A percentile compares a stretch with the other conserved stretches of the same genome.
phyloP scores from a whole-genome alignment of 2,329 filamentous ascomycete species.

The Talaromyces sp. region DNA sequence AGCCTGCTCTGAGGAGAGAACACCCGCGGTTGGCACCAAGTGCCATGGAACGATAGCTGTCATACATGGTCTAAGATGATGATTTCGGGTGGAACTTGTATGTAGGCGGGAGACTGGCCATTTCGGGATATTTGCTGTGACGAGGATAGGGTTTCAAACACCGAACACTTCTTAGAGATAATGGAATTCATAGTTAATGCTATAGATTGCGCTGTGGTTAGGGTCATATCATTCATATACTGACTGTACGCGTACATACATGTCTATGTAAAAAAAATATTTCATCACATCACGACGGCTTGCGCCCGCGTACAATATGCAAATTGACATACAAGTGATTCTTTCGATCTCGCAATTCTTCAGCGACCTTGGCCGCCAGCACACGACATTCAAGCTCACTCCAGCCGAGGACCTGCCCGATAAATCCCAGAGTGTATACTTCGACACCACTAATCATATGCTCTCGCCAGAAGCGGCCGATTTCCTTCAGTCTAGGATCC shows the following conservation, averaged over 20 bases:
- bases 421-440: constrained; percentile 19
- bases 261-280: background rate
- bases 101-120: background rate
- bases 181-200: background rate
- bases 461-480: constrained; percentile 28
- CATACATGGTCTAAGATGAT: background rate
- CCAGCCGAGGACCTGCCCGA: constrained; percentile 22
- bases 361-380: constrained; percentile 24
- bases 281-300: constrained; percentile 17
- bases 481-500: constrained; percentile 42
- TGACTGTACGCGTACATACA: too few relatives aligned
- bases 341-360: constrained; percentile 21
- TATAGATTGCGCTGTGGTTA: background rate
- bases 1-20: background rate
- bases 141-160: background rate
- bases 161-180: background rate
- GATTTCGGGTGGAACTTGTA: background rate
- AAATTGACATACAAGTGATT: constrained; percentile 22
- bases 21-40: background rate
- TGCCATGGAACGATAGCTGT: background rate
- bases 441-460: constrained; percentile 17
- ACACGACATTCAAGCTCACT: constrained; percentile 22
- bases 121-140: background rate
- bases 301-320: constrained; percentile 8
- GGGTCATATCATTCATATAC: background rate